Conservation (phyloP, 1,284 basidiomycete genomes). For the Ceratobasidium sp. region DNA sequence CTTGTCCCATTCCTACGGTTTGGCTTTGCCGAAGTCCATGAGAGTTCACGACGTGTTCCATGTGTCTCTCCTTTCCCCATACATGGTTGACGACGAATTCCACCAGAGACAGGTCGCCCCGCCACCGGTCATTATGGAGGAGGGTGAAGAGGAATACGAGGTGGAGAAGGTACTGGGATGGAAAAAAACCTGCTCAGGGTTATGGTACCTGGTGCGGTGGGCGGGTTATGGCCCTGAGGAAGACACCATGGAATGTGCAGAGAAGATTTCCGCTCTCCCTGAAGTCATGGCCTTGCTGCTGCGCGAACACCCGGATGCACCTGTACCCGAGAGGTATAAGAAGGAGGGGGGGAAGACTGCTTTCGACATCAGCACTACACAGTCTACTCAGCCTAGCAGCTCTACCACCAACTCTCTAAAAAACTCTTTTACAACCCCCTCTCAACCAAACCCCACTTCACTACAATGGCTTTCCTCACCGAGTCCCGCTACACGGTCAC, state of each 20-base stretch:
- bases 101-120: not conserved
- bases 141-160: constrained; percentile 10
- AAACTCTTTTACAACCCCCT: no score
- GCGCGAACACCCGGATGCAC: not conserved
- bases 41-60: constrained; percentile 45
- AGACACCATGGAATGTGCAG: not conserved
- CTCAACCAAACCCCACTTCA: no score
- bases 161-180: not conserved
- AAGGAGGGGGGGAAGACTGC: no score
- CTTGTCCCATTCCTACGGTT: constrained; percentile 30
- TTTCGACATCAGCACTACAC: no score
- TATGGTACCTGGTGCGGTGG: constrained; percentile 16
- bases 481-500: no score
- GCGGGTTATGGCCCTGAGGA: not conserved
- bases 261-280: not conserved
- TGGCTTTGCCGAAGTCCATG: constrained; percentile 24
- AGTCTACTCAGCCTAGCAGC: no score
- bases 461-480: no score
- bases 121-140: not conserved
- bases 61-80: not conserved
- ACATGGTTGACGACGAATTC: constrained; percentile 18
- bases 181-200: not conserved
- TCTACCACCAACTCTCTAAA: no score
- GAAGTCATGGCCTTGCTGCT: not conserved
- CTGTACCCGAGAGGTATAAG: not conserved